Percentiles rank a stretch among this genome's conserved stretches.
Conservation (phyloP, 768 basidiomycete genomes). For the Naganishia vishniacii region DNA sequence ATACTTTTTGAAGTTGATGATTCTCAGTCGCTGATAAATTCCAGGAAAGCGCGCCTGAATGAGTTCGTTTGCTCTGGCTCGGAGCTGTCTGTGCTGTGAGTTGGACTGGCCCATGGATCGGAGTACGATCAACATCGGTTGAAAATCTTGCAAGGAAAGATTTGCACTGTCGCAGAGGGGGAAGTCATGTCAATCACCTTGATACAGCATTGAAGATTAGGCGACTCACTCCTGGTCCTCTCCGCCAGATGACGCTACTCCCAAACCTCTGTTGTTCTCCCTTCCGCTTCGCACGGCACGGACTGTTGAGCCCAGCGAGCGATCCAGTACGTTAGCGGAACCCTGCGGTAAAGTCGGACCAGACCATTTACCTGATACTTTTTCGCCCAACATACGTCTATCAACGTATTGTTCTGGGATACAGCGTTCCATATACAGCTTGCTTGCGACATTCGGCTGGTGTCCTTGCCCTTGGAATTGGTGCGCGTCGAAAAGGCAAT, state of each 20-base stretch:
- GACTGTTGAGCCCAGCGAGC: background rate
- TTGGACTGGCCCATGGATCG: background rate
- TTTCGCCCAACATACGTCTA: background rate
- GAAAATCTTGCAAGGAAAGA: constrained; percentile 2
- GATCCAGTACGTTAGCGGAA: background rate
- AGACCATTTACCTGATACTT: background rate
- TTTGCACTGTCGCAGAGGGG: background rate
- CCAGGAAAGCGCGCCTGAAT: constrained; percentile 14
- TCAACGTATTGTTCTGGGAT: background rate
- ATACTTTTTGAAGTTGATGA: constrained; percentile 10
- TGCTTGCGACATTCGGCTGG: constrained; percentile 10
- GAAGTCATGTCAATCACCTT: background rate
- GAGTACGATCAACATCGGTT: constrained; percentile 12
- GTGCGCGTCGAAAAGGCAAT: constrained; percentile 1
- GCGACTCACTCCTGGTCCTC: background rate
- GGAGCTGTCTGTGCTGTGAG: background rate
- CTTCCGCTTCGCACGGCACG: background rate
- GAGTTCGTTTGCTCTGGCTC: constrained; percentile 6
- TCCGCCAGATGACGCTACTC: background rate
- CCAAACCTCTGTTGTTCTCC: background rate
- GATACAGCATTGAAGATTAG: background rate
- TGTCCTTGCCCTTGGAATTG: constrained; percentile 13
- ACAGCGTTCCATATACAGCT: background rate
- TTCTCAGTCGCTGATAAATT: constrained; percentile 4
- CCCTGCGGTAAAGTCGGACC: too few relatives aligned